Evolutionary conservation across 306 rosid species (phyloP), one percentile per base, ranked within the genome.

Genomic region (Trichosanthes truncata): DNA sequence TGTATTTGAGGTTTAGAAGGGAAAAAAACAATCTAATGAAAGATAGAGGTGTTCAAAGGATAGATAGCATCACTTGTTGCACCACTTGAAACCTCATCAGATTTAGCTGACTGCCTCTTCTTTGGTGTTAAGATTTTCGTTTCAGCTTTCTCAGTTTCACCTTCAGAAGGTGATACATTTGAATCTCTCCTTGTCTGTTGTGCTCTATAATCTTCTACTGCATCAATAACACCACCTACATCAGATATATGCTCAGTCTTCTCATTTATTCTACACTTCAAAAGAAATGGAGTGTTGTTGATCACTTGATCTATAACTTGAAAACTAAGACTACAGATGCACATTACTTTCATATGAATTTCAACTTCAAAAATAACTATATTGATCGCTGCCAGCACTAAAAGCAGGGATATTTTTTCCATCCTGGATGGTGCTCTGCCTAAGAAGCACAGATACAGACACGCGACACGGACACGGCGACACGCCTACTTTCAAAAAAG

Each of bases 31-130:
- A 77, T 53, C 26, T 35, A 7, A 59, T 25, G 8, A 25, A 57
- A 29, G 48, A 56, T 38, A 40, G 46, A 60, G 52, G n/a, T 21
- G 49, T 40, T 53, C 53, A 36, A 40, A 56, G 45, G 55, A 77
- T 41, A 76, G 59, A n/a, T n/a, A 13, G 68, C 20, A 23, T 76
- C 62, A 84, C 74, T 79, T 62, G 76, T 69, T 84, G 72, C 49
- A 56, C 80, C 74, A 90, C 97, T 97, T 87, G 92, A 80, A 85
- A 53, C 83, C 78, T 77, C 84, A 14, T 85, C 86, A 57, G 87
- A 84, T 84, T 89, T 78, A 60, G 69, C 65, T 20, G 90, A 78
- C 79, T 81, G 48, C 86, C 87, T 86, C 84, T 83, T 80, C 79
- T 85, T 90, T 67, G 81, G 81, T 23, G 84, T 41, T 33, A 45